Base-by-base conservation (phyloP, 495 filamentous ascomycete genomes). In the Amphirosellinia nigrospora region DNA sequence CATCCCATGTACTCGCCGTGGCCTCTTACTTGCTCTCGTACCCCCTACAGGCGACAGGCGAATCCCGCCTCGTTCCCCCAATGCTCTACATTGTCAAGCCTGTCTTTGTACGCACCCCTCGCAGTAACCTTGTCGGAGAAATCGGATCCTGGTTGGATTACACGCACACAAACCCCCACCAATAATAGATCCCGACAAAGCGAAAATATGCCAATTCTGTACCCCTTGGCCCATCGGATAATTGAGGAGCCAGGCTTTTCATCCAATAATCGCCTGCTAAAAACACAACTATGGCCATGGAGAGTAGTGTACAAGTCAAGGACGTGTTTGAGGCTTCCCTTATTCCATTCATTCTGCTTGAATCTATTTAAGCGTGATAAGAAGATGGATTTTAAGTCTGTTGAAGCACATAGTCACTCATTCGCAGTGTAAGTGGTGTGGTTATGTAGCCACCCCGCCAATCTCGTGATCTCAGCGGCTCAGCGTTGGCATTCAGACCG, bases 51-150 rank as follows among this genome's bases (percentile, higher is more conserved):
- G 46, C 7, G 19, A 48, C 11, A 48, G 32, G 45, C 46, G 63
- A 65, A 64, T 21, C 38, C 61, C 61, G 28, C 43, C 61, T 30
- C 15, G 15, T 26, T 45, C 23, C 61, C 15, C 48, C 39, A n/a
- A 45, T 23, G 45, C 19, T 38, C 46, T 52, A 45, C 46, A 53
- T 39, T 28, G 7, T 64, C 21, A 30, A n/a, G 61, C 43, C 23
- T 65, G 63, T 58, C 16, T 36, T 8, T 58, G 32, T 19, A 10
- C 55, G 32, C 55, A 36, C 55, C 55, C 63, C 45, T 65, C 46
- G 34, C 63, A 39, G 46, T 28, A 41, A 65, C 63, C 53, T 68
- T 38, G 52, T 68, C 39, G 65, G 65, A 68, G 65, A 68, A 46
- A 45, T 66, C 64, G 39, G 28, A 56, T 39, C 50, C 64, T 30